Percentiles rank a stretch among this genome's conserved stretches.
phyloP scores from a whole-genome alignment of 2,329 filamentous ascomycete genomes.

The Akanthomyces dipterigenus region DNA sequence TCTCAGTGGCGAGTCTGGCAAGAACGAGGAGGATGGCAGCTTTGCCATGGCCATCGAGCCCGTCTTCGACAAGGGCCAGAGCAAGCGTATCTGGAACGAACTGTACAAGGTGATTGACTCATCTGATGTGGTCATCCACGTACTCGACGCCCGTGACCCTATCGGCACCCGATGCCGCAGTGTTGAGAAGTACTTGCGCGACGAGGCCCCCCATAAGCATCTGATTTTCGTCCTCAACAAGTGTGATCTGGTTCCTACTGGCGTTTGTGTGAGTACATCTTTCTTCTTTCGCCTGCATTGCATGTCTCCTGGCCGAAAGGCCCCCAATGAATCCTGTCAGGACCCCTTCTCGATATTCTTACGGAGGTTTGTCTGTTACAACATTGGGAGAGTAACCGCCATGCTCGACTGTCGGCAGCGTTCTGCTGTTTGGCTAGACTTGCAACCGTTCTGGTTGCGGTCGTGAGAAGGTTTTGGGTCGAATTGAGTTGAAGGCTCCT shows the following conservation, averaged over 20 bases:
- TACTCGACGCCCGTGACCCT: slow-evolving; percentile 83
- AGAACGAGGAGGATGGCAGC: slow-evolving; percentile 40
- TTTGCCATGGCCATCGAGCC: slow-evolving; percentile 67
- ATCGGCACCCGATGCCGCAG: slow-evolving; percentile 78
- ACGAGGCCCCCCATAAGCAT: slow-evolving; percentile 95
- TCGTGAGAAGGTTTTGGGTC: slow-evolving; percentile 76
- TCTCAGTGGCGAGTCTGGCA: slow-evolving; percentile 61
- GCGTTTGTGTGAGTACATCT: slow-evolving; percentile 76
- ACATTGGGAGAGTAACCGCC: slow-evolving; percentile 87
- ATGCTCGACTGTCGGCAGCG: slow-evolving; percentile 30
- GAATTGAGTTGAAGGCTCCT: slow-evolving; percentile 92
- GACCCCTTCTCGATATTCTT: slow-evolving; percentile 63
- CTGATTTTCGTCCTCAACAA: slow-evolving; percentile 46
- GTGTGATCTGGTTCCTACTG: slow-evolving; percentile 79
- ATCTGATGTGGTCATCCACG: slow-evolving; percentile 92
- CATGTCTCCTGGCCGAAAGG: slow-evolving; percentile 21
- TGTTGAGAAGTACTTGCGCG: slow-evolving; percentile 79
- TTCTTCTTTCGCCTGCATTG: slow-evolving; percentile 13
- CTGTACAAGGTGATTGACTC: slow-evolving; percentile 93
- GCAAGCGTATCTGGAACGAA: slow-evolving; percentile 96
- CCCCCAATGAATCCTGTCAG: slow-evolving; percentile 72
- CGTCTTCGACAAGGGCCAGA: slow-evolving; percentile 91
- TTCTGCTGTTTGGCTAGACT: slow-evolving; percentile 51
- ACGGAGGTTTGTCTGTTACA: slow-evolving; percentile 96
- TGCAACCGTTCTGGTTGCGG: slow-evolving; percentile 80